Evolutionary conservation across 352 stramenopile genomes (phyloP).

Genomic region (Pythium pyrilobum): DNA sequence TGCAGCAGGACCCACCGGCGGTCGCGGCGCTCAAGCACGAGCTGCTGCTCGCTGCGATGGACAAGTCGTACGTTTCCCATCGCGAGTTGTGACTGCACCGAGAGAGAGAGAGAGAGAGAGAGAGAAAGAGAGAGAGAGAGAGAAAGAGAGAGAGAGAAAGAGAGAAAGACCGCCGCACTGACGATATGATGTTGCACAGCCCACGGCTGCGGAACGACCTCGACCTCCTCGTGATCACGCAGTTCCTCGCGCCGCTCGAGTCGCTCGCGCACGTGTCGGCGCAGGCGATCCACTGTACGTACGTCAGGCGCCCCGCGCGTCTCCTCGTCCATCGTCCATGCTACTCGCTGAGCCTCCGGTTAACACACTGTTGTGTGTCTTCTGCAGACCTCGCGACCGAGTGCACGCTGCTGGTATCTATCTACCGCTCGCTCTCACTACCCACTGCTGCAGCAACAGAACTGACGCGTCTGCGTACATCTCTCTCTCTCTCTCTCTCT

Average conservation of each 20-base stretch:
- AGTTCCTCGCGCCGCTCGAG: slow-evolving; percentile 39
- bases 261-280: slow-evolving; percentile 30
- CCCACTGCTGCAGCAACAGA: not conserved
- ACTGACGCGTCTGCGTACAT: too few species aligned
- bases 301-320: not conserved
- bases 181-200: too few species aligned
- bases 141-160: too few species aligned
- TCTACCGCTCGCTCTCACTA: not conserved
- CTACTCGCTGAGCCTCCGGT: not conserved
- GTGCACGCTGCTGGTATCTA: slow-evolving; percentile 37
- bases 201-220: slow-evolving; percentile 50
- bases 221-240: slow-evolving; percentile 46
- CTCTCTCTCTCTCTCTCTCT: too few species aligned
- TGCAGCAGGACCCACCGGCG: slow-evolving; percentile 7
- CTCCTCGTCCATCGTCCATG: not conserved
- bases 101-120: too few species aligned
- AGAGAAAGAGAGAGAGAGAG: too few species aligned
- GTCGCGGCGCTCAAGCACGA: slow-evolving; percentile 25
- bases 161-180: too few species aligned
- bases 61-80: slow-evolving; percentile 30
- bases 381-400: slow-evolving; percentile 51
- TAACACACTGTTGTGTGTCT: too few species aligned
- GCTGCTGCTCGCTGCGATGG: slow-evolving; percentile 39
- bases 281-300: slow-evolving; percentile 51
- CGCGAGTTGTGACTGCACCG: too few species aligned